Base-by-base conservation (phyloP, 495 filamentous ascomycete genomes). In the Penicillium lividum region DNA sequence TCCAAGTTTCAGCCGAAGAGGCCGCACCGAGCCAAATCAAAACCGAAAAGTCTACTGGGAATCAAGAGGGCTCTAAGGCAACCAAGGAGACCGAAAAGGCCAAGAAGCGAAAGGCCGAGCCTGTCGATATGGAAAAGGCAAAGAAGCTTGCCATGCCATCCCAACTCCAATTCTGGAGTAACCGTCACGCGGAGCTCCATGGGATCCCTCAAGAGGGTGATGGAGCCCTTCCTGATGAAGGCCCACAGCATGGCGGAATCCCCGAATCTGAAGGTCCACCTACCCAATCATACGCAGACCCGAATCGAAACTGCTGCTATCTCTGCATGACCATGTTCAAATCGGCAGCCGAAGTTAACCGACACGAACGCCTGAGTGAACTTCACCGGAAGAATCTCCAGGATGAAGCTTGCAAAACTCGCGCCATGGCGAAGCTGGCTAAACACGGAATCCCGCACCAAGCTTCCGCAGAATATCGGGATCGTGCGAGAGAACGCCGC, bases 121-220 rank as follows among this genome's bases (percentile, higher is more conserved):
- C 69, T 5, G 53, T 72, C 4, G 59, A 72, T 25, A 77, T 61
- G 30, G 66, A 70, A 16, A 76, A 72, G 4, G 60, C 79, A n/a
- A 82, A 80, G 59, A 83, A 82, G 51, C 65, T 73, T 34, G 76
- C 82, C 10, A 74, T 82, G 52, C 82, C 85, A 3, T 77, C 83
- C 15, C 89, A 95, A 63, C 78, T 97, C 34, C 88, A 94, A 72
- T 89, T 92, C 71, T 97, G 92, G 92, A 85, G 87, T 51, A 88
- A 93, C 64, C 89, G 90, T 28, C 89, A 91, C 64, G 90, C 89
- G 0, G 91, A 97, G 67, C 76, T 97, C 40, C 91, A 93, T 61
- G 88, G 89, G 1, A 74, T 77, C 27, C 64, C 71, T 38, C 72
- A 68, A 53, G 74, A 58, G 55, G 66, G 16, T 36, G 70, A 70